A percentile compares a stretch with the other conserved stretches of the same genome.
Conservation (phyloP, 768 basidiomycete genomes). For the Mycena haematopus region DNA sequence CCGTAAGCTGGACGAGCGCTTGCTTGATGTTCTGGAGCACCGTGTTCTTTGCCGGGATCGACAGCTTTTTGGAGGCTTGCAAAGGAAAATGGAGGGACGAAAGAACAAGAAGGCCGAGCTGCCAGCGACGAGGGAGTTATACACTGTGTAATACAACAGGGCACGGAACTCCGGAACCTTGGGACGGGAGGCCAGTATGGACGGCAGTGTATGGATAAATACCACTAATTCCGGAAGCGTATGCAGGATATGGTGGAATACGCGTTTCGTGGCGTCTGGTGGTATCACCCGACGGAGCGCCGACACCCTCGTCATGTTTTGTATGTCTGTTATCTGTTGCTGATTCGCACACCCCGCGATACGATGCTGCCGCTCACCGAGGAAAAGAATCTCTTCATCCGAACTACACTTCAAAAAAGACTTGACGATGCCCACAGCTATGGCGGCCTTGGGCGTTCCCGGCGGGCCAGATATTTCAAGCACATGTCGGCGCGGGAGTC, state of each 20-base stretch:
- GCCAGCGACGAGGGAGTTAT: not conserved
- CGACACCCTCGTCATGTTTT: conserved; percentile 49
- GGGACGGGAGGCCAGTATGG: conserved; percentile 50
- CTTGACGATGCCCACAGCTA: conserved; percentile 57
- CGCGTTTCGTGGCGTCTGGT: conserved; percentile 32
- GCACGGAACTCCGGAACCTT: conserved; percentile 45
- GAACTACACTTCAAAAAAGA: conserved; percentile 48
- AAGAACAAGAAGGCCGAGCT: conserved; percentile 69
- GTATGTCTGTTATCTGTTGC: conserved; percentile 47
- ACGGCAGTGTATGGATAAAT: conserved; percentile 61
- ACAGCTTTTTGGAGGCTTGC: conserved; percentile 49
- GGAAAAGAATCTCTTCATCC: conserved; percentile 62
- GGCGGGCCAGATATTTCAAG: conserved; percentile 82
- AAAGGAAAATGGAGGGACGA: conserved; percentile 75
- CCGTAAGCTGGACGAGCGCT: conserved; percentile 53
- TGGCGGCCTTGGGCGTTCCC: conserved; percentile 66
- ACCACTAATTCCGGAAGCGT: conserved; percentile 61
- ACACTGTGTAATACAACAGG: not conserved
- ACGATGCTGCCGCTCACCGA: conserved; percentile 54
- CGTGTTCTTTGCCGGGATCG: conserved; percentile 43
- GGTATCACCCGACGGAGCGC: conserved; percentile 36
- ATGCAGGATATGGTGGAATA: conserved; percentile 52
- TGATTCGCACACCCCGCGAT: conserved; percentile 1
- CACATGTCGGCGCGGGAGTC: conserved; percentile 64
- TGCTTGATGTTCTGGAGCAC: conserved; percentile 61